phyloP scores from a whole-genome alignment of 2,329 filamentous ascomycete species.

The Trichoderma aggressivum region DNA sequence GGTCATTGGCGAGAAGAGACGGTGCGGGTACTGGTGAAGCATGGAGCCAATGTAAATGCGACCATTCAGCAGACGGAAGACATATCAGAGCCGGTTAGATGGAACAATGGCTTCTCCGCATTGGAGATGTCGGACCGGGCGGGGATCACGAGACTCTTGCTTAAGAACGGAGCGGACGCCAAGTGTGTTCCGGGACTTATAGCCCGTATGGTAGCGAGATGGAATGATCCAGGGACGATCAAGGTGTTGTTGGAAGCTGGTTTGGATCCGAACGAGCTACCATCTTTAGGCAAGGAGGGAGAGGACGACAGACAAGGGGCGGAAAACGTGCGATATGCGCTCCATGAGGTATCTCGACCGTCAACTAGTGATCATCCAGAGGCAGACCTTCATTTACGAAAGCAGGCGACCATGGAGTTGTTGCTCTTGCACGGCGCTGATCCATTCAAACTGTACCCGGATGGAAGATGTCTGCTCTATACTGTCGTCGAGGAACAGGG shows the following conservation, averaged over 20 bases:
- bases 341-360: not conserved
- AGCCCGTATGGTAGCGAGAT: not conserved
- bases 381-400: not conserved
- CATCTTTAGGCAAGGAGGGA: not conserved
- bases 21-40: not conserved
- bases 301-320: not conserved
- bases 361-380: not conserved
- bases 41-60: not conserved
- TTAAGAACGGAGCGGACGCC: not conserved
- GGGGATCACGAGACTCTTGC: not conserved
- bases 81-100: not conserved
- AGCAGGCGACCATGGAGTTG: not conserved
- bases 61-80: not conserved
- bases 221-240: not conserved
- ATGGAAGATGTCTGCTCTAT: not conserved
- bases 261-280: not conserved
- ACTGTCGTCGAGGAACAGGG: not conserved
- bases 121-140: not conserved
- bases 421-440: not conserved
- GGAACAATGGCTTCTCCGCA: not conserved
- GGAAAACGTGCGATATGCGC: not conserved
- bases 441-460: not conserved
- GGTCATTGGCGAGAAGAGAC: not conserved
- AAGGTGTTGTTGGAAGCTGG: not conserved
- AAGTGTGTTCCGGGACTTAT: not conserved